Evolutionary conservation across 2,329 filamentous ascomycete genomes (phyloP), one percentile per base, ranked within the genome.

Genomic region (Fusarium denticulatum): DNA sequence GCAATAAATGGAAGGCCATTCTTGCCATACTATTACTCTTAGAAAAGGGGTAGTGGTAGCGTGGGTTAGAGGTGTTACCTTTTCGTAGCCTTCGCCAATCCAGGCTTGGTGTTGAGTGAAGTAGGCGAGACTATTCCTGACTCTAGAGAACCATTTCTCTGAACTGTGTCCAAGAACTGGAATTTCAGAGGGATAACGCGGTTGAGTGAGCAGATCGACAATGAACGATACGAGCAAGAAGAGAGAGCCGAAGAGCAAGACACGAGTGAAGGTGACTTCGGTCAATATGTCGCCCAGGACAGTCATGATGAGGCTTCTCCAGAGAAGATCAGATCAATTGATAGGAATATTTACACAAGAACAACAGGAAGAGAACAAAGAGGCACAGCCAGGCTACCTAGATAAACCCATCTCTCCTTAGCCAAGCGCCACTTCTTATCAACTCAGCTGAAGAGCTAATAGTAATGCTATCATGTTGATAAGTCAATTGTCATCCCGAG

Each of bases 81-180:
- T 84, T 26, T 80, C 73, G 58, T 86, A 86, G 26, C 85, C 85
- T 64, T 86, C 79, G 15, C 78, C 78, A 4, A 85, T 79, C 85
- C 85, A 86, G 11, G 71, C 58, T 32, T 80, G 79, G 60, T 82
- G 84, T 56, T 80, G 77, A 3, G 80, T 75, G 37, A 85, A 75
- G 53, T 84, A 85, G 56, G 77, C 79, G 52, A 82, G 50, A 75
- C 82, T 83, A 65, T 86, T 86, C 50, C 80, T 76, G 56, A 86
- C 42, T 7, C 79, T 82, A 13, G 80, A 82, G 26, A 83, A 47
- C 52, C 80, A 70, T n/a, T 83, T 80, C 32, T 56, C 53, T 4
- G 82, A 58, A 16, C 60, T 82, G 53, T 82, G 79, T 49, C 85
- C 85, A 18, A 86, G 81, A 4, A 82, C 79, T 2, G 84, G 84